Conservation (phyloP, 1,139 yeast genomes). For the Nakaseomyces glabratus region DNA sequence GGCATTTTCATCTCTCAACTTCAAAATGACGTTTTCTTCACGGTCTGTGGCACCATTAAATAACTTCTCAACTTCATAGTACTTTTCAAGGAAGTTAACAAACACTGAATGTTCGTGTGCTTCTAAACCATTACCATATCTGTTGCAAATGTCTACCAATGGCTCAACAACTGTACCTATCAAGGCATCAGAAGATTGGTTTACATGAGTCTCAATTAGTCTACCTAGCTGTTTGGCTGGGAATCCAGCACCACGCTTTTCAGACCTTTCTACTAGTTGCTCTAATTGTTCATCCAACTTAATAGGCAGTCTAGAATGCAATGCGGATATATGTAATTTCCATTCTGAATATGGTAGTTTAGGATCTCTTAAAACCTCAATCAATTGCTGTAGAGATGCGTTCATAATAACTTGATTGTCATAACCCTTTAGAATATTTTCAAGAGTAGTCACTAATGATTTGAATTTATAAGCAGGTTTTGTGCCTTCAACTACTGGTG, state of each 20-base stretch:
- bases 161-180: slow-evolving; percentile 62
- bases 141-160: slow-evolving; percentile 55
- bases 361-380: slow-evolving; percentile 64
- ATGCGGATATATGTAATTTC: slow-evolving; percentile 75
- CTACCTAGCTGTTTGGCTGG: slow-evolving; percentile 81
- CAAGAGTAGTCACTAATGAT: slow-evolving; percentile 48
- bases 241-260: slow-evolving; percentile 69
- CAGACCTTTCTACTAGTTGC: slow-evolving; percentile 57
- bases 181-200: slow-evolving; percentile 39
- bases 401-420: slow-evolving; percentile 94
- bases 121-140: slow-evolving; percentile 65
- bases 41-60: slow-evolving; percentile 69
- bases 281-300: slow-evolving; percentile 63
- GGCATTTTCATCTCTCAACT: slow-evolving; percentile 79
- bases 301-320: slow-evolving; percentile 80
- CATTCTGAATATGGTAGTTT: slow-evolving; percentile 91
- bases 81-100: slow-evolving; percentile 58
- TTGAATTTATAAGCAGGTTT: slow-evolving; percentile 74
- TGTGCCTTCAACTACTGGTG: slow-evolving; percentile 72
- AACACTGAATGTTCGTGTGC: slow-evolving; percentile 79
- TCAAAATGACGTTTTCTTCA: slow-evolving; percentile 79
- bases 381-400: slow-evolving; percentile 62
- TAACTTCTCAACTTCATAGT: slow-evolving; percentile 65
- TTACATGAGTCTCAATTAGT: slow-evolving; percentile 36
- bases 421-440: slow-evolving; percentile 77